phyloP scores from a whole-genome alignment of 306 rosid genomes.

The Prunus fruticosa region DNA sequence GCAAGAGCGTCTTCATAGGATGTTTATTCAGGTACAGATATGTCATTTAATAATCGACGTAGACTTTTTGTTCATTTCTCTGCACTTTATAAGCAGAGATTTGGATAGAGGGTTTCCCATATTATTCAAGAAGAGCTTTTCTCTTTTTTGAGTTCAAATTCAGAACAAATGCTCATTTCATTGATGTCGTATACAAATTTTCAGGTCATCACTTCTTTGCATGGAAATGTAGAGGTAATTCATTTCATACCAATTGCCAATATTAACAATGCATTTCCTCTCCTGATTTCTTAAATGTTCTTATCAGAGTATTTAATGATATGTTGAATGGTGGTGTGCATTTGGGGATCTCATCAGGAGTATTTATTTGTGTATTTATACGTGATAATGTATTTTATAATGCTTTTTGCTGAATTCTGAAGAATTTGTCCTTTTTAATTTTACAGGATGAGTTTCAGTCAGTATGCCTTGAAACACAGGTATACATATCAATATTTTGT shows the following conservation, averaged over 20 bases:
- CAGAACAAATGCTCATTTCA: background rate
- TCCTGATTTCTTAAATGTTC: background rate
- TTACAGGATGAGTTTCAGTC: slow-evolving; percentile 65
- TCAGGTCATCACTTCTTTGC: slow-evolving; percentile 80
- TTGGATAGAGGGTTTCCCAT: background rate
- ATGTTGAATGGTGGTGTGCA: background rate
- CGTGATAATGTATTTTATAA: background rate
- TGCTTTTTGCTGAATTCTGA: slow-evolving; percentile 15
- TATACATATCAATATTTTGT: slow-evolving; percentile 20
- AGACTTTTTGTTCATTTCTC: background rate
- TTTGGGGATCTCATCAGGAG: background rate
- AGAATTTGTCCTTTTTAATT: slow-evolving; percentile 14
- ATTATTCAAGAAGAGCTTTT: background rate
- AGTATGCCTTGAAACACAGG: slow-evolving; percentile 57
- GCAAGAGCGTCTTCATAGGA: slow-evolving; percentile 58
- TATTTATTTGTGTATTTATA: background rate
- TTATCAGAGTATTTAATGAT: background rate
- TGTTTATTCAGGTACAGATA: slow-evolving; percentile 62
- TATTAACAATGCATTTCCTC: background rate
- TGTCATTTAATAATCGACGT: background rate
- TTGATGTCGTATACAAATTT: slow-evolving; percentile 18
- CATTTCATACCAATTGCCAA: background rate
- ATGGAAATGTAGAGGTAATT: slow-evolving; percentile 70
- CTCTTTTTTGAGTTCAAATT: background rate
- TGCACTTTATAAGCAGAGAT: background rate